Evolutionary conservation across 768 basidiomycete species (phyloP).

Genomic region (Hypsizygus marmoreus): DNA sequence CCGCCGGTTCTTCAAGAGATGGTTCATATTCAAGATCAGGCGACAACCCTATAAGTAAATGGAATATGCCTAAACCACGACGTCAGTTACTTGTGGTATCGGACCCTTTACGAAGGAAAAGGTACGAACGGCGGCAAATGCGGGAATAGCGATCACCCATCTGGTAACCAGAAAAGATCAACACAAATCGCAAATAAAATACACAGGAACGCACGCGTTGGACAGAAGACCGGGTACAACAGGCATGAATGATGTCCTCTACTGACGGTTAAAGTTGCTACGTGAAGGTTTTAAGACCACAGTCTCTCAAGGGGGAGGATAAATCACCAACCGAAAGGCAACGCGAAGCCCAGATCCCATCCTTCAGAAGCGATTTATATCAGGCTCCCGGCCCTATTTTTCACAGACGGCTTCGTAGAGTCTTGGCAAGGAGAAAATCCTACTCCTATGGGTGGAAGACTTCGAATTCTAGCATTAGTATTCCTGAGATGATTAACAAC

Average conservation of each 20-base stretch:
- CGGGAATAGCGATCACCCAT: conserved; percentile 4
- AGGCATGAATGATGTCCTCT: not conserved
- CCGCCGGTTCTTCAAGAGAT: conserved; percentile 1
- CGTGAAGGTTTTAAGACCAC: not conserved
- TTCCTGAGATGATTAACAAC: not conserved
- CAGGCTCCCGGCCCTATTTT: conserved; percentile 1
- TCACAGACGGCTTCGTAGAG: conserved; percentile 1
- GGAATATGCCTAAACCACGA: not conserved
- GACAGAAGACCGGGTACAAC: not conserved
- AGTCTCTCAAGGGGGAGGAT: not conserved
- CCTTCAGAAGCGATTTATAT: conserved; percentile 1
- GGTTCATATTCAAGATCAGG: conserved; percentile 3
- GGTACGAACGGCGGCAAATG: conserved; percentile 2
- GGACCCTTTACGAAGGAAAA: not conserved
- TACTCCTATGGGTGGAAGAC: not conserved
- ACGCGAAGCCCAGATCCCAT: conserved; percentile 4
- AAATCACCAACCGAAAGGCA: not conserved
- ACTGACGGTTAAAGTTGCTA: not conserved
- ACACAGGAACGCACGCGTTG: not conserved
- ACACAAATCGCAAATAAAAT: not conserved
- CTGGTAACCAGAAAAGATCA: not conserved
- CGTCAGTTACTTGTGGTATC: not conserved
- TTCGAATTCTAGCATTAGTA: too few relatives aligned
- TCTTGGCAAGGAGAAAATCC: not conserved
- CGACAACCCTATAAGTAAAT: not conserved